These are phyloP conservation scores for Pseudocercospora fuligena DNA, from an alignment of 2,329 filamentous ascomycete species.

Conservation along the genomic window DNA sequence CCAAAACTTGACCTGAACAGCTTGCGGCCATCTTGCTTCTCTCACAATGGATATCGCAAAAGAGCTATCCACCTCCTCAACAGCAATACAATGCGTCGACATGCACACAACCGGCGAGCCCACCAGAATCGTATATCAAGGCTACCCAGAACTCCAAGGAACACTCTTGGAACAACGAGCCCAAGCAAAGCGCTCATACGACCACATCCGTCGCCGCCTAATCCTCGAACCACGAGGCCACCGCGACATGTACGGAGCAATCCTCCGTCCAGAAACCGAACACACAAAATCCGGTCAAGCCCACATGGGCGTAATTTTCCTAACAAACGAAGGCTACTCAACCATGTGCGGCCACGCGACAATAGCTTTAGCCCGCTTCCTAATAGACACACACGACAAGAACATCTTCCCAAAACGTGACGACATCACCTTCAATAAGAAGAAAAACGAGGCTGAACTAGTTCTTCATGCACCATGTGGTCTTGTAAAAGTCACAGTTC, in stretches of 20 bases:
- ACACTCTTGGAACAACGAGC: conserved; percentile 47
- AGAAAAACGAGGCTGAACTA: conserved; percentile 36
- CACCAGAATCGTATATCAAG: conserved; percentile 51
- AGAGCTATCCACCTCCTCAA: background rate
- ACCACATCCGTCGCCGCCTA: conserved; percentile 45
- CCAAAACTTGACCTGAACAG: background rate
- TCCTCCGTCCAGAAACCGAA: conserved; percentile 51
- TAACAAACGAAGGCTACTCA: conserved; percentile 54
- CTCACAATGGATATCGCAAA: conserved; percentile 17
- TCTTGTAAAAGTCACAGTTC: conserved; percentile 49
- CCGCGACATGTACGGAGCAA: conserved; percentile 58
- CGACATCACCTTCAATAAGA: conserved; percentile 38
- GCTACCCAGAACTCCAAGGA: conserved; percentile 35
- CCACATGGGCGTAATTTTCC: conserved; percentile 55
- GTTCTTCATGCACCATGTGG: conserved; percentile 54
- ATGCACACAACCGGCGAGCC: conserved; percentile 57
- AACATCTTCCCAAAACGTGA: conserved; percentile 47
- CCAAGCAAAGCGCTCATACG: conserved; percentile 37
- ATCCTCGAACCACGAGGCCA: conserved; percentile 57
- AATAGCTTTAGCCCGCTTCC: conserved; percentile 50
- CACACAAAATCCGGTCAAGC: conserved; percentile 43
- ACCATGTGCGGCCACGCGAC: conserved; percentile 60
- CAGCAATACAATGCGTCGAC: conserved; percentile 23
- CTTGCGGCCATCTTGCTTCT: background rate
- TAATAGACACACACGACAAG: conserved; percentile 45